phyloP scores from a whole-genome alignment of 2,329 filamentous ascomycete species.

The Fusarium metavorans region DNA sequence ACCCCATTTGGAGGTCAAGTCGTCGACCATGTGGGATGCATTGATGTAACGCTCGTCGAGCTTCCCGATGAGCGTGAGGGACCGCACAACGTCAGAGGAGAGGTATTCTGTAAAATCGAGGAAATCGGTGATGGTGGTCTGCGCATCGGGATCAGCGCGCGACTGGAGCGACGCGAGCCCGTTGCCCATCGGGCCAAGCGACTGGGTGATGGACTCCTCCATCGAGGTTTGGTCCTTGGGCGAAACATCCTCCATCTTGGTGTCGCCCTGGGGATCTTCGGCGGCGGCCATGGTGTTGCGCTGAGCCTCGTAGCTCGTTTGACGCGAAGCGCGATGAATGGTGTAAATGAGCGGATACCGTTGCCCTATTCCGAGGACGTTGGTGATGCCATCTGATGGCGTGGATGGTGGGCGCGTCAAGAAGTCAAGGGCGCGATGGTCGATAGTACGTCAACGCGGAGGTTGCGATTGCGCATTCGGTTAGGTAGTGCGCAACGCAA shows the following conservation, averaged over 20 bases:
- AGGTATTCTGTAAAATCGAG: slow-evolving; percentile 78
- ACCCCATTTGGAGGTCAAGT: slow-evolving; percentile 69
- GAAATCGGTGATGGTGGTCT: slow-evolving; percentile 77
- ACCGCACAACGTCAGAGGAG: slow-evolving; percentile 74
- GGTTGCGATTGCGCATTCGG: slow-evolving; percentile 21
- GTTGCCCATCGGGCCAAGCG: slow-evolving; percentile 51
- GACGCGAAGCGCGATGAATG: background rate
- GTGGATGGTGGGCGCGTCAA: slow-evolving; percentile 25
- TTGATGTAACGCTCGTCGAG: slow-evolving; percentile 71
- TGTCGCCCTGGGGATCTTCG: slow-evolving; percentile 31
- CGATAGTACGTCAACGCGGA: slow-evolving; percentile 29
- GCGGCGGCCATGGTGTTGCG: slow-evolving; percentile 45
- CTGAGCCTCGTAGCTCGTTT: background rate
- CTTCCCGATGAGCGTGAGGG: slow-evolving; percentile 73
- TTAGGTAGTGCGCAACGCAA: background rate
- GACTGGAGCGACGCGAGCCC: slow-evolving; percentile 56
- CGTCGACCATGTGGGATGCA: slow-evolving; percentile 66
- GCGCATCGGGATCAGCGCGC: slow-evolving; percentile 73
- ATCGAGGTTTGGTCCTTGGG: slow-evolving; percentile 46
- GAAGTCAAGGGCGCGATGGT: slow-evolving; percentile 10
- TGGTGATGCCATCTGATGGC: slow-evolving; percentile 35
- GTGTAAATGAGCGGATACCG: background rate
- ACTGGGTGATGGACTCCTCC: slow-evolving; percentile 38
- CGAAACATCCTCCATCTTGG: slow-evolving; percentile 44
- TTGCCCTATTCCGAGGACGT: slow-evolving; percentile 12